These are phyloP conservation scores for Phytophthora pinifolia DNA, from an alignment of 352 stramenopile species.

Conservation along the genomic window DNA sequence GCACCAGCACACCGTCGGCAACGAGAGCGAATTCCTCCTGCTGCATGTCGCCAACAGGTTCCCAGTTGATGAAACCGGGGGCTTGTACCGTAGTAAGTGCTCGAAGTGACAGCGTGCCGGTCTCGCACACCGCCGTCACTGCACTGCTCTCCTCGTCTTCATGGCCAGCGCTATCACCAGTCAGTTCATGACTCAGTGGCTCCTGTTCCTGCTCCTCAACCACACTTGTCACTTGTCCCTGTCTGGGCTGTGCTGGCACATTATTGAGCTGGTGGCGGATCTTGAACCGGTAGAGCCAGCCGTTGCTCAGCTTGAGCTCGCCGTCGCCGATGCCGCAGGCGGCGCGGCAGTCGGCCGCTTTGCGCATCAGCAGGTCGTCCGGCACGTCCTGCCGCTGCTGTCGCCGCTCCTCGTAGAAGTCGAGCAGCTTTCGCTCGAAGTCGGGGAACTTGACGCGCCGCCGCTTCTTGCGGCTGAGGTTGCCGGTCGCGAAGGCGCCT, in stretches of 20 bases:
- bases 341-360: slow-evolving; percentile 33
- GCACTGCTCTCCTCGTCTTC: not conserved
- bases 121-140: not conserved
- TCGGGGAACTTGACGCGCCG: slow-evolving; percentile 47
- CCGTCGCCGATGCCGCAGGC: slow-evolving; percentile 32
- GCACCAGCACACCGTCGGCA: slow-evolving; percentile 32
- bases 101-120: slow-evolving; percentile 15
- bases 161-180: not conserved
- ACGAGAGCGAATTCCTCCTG: slow-evolving; percentile 27
- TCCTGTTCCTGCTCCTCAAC: not conserved
- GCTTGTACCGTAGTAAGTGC: slow-evolving; percentile 32
- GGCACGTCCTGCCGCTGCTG: slow-evolving; percentile 11
- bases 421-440: slow-evolving; percentile 35
- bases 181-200: not conserved
- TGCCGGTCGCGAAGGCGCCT: slow-evolving; percentile 29
- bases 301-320: slow-evolving; percentile 49
- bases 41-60: slow-evolving; percentile 21
- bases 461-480: slow-evolving; percentile 34
- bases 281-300: slow-evolving; percentile 53
- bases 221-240: too few species aligned
- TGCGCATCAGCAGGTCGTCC: slow-evolving; percentile 32
- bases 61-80: slow-evolving; percentile 38
- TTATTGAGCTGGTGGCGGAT: slow-evolving; percentile 27
- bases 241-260: not conserved
- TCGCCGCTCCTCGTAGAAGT: slow-evolving; percentile 12